These are phyloP conservation scores for Fusarium piperis DNA, from an alignment of 2,329 filamentous ascomycete species.

Conservation along the genomic window DNA sequence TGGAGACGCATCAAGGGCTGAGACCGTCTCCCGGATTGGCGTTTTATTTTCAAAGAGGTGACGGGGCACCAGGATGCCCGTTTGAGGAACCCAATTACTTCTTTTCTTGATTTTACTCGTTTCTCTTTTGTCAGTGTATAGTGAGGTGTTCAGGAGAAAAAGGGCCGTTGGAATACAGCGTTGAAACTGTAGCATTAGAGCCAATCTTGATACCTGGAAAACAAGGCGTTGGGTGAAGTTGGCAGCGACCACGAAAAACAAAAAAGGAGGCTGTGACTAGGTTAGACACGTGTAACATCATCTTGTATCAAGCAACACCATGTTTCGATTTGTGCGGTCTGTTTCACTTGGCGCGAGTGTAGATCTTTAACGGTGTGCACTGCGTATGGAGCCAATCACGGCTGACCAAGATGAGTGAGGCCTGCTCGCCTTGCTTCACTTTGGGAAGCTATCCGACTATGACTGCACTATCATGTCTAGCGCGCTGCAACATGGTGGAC, in stretches of 20 bases:
- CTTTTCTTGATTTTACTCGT: neutral
- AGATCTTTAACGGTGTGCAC: neutral
- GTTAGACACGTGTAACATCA: neutral
- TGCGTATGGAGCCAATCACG: neutral
- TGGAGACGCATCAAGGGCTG: constrained; percentile 66
- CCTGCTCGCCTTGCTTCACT: neutral
- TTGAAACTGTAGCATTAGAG: constrained; percentile 31
- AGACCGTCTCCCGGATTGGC: constrained; percentile 56
- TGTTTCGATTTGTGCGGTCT: neutral
- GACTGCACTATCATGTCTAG: neutral
- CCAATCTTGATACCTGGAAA: constrained; percentile 32
- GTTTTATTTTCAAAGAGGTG: constrained; percentile 31
- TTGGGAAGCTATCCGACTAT: neutral
- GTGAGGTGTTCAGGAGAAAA: constrained; percentile 11
- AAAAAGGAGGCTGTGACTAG: constrained; percentile 3
- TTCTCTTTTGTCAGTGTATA: neutral
- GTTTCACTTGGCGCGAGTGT: neutral
- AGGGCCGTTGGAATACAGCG: constrained; percentile 21
- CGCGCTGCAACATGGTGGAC: neutral
- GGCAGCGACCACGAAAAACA: neutral
- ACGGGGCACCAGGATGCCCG: constrained; percentile 11
- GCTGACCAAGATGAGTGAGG: neutral
- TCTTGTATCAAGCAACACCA: neutral
- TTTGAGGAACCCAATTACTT: neutral
- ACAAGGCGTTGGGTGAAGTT: constrained; percentile 22